Evolutionary conservation across 176 grass and related monocot genomes (phyloP).

Genomic region (Oryza glaberrima): DNA sequence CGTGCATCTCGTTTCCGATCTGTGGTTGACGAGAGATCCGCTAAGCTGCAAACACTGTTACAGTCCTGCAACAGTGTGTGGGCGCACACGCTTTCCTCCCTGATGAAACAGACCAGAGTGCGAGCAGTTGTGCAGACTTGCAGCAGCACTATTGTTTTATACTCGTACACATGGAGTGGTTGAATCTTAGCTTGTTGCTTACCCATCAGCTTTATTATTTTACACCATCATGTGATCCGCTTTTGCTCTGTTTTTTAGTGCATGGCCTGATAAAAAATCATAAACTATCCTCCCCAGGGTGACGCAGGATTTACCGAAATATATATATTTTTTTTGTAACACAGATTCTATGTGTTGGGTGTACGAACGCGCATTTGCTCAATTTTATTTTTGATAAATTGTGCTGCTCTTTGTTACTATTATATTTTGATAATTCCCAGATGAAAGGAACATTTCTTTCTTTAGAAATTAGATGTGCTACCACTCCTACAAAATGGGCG

Average conservation of each 20-base stretch:
- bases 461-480: neutral
- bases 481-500: neutral
- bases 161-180: neutral
- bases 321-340: neutral
- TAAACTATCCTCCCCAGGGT: neutral
- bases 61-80: neutral
- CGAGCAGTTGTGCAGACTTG: slow-evolving; percentile 14
- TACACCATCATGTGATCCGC: neutral
- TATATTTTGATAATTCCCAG: neutral
- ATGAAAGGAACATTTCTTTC: neutral
- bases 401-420: neutral
- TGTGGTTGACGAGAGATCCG: neutral
- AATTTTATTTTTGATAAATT: too few relatives aligned
- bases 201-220: neutral
- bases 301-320: neutral
- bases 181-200: neutral
- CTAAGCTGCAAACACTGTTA: neutral
- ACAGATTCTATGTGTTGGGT: neutral
- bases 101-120: neutral
- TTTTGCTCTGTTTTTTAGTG: neutral
- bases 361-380: too few relatives aligned
- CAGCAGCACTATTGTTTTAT: too few relatives aligned
- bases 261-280: neutral
- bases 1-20: slow-evolving; percentile 31
- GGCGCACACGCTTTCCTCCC: neutral